Conservation (phyloP, 306 rosid species). For the Hylodesmum podocarpum region DNA sequence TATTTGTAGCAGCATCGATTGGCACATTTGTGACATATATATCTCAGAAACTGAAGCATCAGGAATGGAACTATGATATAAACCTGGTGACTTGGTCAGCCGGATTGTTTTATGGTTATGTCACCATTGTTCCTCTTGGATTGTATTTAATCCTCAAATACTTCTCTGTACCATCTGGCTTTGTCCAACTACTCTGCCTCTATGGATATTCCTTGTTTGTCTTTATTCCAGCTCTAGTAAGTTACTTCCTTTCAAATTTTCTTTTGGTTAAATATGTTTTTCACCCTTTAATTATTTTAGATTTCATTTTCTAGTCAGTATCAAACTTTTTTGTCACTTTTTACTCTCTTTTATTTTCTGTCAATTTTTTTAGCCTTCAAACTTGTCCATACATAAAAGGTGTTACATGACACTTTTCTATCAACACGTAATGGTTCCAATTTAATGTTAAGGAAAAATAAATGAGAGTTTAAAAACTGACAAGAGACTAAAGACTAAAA, state of each 20-base stretch:
- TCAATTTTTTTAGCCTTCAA: no score
- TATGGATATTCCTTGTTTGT: slow-evolving; percentile 83
- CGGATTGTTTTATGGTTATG: slow-evolving; percentile 83
- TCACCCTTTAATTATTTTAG: no score
- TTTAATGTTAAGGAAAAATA: no score
- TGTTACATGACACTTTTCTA: no score
- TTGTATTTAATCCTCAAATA: slow-evolving; percentile 72
- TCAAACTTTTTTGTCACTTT: no score
- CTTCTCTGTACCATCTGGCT: slow-evolving; percentile 84
- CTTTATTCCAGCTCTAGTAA: slow-evolving; percentile 79
- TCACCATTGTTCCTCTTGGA: slow-evolving; percentile 62
- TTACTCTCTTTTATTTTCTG: no score
- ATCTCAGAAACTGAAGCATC: slow-evolving; percentile 62
- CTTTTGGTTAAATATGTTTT: no score
- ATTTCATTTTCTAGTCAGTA: no score
- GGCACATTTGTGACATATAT: slow-evolving; percentile 81
- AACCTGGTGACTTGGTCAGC: slow-evolving; percentile 86
- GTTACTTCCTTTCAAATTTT: slow-evolving; percentile 30
- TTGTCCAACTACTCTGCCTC: slow-evolving; percentile 81
- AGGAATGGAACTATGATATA: slow-evolving; percentile 79
- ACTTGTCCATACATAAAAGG: no score
- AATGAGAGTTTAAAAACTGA: no score
- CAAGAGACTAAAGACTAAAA: no score
- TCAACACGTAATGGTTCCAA: no score
- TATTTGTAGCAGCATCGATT: slow-evolving; percentile 83